Evolutionary conservation across 2,329 filamentous ascomycete genomes (phyloP).

Genomic region (Colletotrichum eleusines): DNA sequence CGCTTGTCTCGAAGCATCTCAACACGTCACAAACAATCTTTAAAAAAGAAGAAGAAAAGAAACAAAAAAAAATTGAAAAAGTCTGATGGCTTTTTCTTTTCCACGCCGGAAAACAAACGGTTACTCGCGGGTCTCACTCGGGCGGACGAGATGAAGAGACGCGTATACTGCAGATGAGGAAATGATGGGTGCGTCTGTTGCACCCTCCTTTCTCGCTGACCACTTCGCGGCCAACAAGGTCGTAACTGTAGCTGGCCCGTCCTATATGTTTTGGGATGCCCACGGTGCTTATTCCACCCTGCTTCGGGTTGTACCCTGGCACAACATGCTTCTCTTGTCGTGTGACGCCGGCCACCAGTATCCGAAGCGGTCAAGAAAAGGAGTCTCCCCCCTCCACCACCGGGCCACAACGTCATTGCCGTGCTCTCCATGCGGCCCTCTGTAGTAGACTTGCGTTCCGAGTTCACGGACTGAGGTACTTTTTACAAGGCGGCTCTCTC

Average conservation of each 20-base stretch:
- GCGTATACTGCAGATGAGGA: background rate
- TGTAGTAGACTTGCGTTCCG: background rate
- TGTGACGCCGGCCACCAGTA: slow-evolving; percentile 13
- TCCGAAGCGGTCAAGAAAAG: slow-evolving; percentile 12
- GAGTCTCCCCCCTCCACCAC: background rate
- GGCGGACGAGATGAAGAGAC: background rate
- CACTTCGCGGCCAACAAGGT: background rate
- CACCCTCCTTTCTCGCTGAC: background rate
- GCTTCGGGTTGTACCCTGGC: slow-evolving; percentile 20
- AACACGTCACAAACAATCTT: background rate
- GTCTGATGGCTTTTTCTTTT: background rate
- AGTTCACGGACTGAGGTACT: background rate
- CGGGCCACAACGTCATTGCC: background rate
- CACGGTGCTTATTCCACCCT: background rate
- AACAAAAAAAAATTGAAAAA: background rate
- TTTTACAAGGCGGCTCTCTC: background rate
- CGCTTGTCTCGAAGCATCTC: slow-evolving; percentile 14
- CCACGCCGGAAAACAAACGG: background rate
- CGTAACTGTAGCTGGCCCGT: slow-evolving; percentile 1
- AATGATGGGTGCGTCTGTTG: background rate
- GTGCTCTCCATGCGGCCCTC: background rate
- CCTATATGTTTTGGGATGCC: background rate
- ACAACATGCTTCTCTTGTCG: slow-evolving; percentile 28
- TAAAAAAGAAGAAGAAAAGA: background rate
- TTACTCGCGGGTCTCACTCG: slow-evolving; percentile 11